Evolutionary conservation across 2,329 filamentous ascomycete genomes (phyloP), one percentile per base, ranked within the genome.

Genomic region (Botrytis fragariae): DNA sequence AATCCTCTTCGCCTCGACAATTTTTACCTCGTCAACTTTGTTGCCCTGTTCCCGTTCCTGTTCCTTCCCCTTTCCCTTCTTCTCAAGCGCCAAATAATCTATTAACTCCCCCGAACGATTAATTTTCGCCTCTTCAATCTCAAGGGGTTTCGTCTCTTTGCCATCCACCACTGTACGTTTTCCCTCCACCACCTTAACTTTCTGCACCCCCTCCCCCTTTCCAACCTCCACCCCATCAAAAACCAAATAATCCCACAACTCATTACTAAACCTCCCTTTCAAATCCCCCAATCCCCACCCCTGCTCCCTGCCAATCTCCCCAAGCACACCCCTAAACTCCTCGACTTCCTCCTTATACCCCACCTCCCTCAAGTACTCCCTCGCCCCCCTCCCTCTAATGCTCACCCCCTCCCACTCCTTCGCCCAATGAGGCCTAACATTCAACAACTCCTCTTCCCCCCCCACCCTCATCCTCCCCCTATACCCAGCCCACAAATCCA

Each of bases 401-500:
- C 6, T 39, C n/a, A 62, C 35, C 16, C n/a, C 32, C 16, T 72
- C 71, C 71, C 84, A 85, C 73, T 85, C 83, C 77, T 85, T 85
- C 0, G 83, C 84, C 84, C 83, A 84, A 74, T 85, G 84, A 22
- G 84, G 84, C 35, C 84, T 76, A 3, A 72, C 10, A 62, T 72
- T 48, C 22, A 72, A 20, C 2, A 25, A 0, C 1, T 25, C 29
- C 1, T 82, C 83, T 1, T 39, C 6, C 1, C 22, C 45, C 74
- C 0, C 69, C 64, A 64, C 81, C 79, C 9, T 9, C 64, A 67
- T 67, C 7, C 14, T 8, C 1, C 70, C 70, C 1, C 18, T 72
- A 72, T 84, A 83, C 29, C 77, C 76, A 79, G 82, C 82, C 85
- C 84, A 86, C 32, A 80, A 75, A 75, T 85, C 82, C 3, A 82